Evolutionary conservation across 495 filamentous ascomycete species (phyloP).

Genomic region (Trypethelium eluteriae): DNA sequence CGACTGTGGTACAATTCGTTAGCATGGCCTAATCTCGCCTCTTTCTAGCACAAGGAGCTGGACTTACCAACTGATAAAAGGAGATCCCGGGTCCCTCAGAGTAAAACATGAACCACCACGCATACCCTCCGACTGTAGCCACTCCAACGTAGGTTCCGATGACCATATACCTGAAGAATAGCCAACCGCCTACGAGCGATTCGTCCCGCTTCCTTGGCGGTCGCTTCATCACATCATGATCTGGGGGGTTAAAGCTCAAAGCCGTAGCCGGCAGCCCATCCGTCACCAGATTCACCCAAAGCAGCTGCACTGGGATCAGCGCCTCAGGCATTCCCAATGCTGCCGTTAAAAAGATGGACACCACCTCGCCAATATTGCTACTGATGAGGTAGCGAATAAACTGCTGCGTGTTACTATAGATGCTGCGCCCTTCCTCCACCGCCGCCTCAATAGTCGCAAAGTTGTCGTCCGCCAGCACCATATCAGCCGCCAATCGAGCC

Average conservation of each 20-base stretch:
- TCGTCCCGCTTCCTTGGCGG: constrained; percentile 88
- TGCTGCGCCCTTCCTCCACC: constrained; percentile 93
- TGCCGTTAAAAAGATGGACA: constrained; percentile 97
- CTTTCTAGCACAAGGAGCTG: background rate
- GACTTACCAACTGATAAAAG: constrained; percentile 73
- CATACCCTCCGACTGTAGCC: constrained; percentile 94
- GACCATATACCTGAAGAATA: constrained; percentile 96
- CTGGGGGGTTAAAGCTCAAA: constrained; percentile 92
- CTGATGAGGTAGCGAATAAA: constrained; percentile 99
- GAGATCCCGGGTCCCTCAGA: constrained; percentile 83
- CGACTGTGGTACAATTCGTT: constrained; percentile 39
- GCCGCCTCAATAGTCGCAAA: constrained; percentile 96
- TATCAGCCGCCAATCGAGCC: constrained; percentile 91
- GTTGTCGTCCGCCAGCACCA: constrained; percentile 98
- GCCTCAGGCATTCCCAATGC: constrained; percentile 97
- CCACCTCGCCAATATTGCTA: constrained; percentile 98
- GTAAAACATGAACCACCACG: constrained; percentile 99
- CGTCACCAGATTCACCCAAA: constrained; percentile 99
- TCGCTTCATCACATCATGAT: constrained; percentile 94
- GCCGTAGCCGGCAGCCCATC: constrained; percentile 96
- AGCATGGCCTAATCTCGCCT: constrained; percentile 5
- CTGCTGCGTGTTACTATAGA: constrained; percentile 99
- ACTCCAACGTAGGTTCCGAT: constrained; percentile 91
- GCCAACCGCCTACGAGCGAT: constrained; percentile 82
- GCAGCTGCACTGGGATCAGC: constrained; percentile 89